Base-by-base conservation (phyloP, 2,329 filamentous ascomycete species). In the Chaetomium sp. region DNA sequence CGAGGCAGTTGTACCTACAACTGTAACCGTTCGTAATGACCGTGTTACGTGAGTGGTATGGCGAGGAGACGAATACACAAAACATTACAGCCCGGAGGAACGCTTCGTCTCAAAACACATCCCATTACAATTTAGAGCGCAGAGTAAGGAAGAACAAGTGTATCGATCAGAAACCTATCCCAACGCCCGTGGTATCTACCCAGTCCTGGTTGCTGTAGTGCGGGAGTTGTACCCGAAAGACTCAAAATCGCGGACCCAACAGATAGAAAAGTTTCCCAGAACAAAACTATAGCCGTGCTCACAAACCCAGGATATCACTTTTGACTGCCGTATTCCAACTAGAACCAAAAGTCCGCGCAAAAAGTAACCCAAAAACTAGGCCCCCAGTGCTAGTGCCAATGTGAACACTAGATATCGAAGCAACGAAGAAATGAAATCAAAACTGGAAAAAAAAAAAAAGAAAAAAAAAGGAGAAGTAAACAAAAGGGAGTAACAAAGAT, bases 101-200 rank as follows among this genome's bases (percentile, higher is more conserved):
- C 13, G 27, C 25, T 10, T n/a, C 51, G 7, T 33, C 51, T n/a
- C 19, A 33, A 21, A 9, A 29, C 21, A 19, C 29, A 31, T 31
- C 50, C 27, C 7, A 33, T 54, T 54, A 31, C 51, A 19, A 33
- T 33, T 29, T 21, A 29, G 7, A 33, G 9, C 27, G 9, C 27
- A 33, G 10, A 33, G 27, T 33, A 54, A n/a, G n/a, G n/a, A n/a
- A n/a, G n/a, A n/a, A 21, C 27, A 25, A 31, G 51, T 54, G 27
- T 54, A 54, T 53, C 23, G n/a, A 54, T 29, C 27, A 54, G 19
- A 27, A 53, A 7, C 29, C 50, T 19, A 3, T 25, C 29, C 51
- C 25, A 50, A 57, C 42, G 56, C 60, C 60, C 53, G 45, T 62
- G 60, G 51, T 49, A 62, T 62, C 35, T 55, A 50, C 29, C 45